A percentile compares a stretch with the other conserved stretches of the same genome.
Conservation (phyloP, 139 green algal species). For the Chlorella vulgaris region DNA sequence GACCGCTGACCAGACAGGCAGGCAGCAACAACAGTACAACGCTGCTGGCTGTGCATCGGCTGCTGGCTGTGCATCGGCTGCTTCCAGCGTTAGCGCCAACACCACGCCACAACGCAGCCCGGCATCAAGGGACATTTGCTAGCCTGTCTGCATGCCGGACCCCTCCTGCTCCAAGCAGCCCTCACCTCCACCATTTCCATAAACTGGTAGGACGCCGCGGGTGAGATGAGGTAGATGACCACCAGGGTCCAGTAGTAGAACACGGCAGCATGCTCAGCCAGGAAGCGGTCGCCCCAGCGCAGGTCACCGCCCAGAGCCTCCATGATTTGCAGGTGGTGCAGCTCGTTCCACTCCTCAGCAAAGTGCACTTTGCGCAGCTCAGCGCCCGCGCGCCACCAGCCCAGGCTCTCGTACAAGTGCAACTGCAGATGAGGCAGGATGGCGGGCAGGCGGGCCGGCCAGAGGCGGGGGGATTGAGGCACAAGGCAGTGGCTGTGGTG, state of each 20-base stretch:
- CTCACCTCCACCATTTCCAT: constrained; percentile 84
- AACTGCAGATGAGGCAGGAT: constrained; percentile 41
- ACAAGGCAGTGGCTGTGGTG: too few species aligned
- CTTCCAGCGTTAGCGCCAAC: too few species aligned
- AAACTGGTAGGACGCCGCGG: constrained; percentile 92
- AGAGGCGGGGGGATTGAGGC: too few species aligned
- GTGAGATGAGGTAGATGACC: constrained; percentile 77
- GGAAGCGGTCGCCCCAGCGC: constrained; percentile 90
- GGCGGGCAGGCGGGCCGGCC: neutral
- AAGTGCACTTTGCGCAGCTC: constrained; percentile 89
- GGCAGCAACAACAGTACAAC: too few species aligned
- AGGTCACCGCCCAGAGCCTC: constrained; percentile 94
- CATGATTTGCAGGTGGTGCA: constrained; percentile 95
- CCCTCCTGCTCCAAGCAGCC: neutral
- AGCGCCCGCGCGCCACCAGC: constrained; percentile 85
- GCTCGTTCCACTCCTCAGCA: constrained; percentile 96
- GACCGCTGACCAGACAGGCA: too few species aligned
- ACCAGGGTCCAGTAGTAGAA: constrained; percentile 92
- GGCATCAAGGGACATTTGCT: too few species aligned
- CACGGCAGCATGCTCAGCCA: constrained; percentile 84
- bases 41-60: too few species aligned
- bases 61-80: too few species aligned
- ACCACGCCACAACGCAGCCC: too few species aligned
- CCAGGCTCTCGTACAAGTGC: constrained; percentile 92
- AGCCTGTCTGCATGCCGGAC: too few species aligned